Base-by-base conservation (phyloP, 495 filamentous ascomycete genomes). In the Aspergillus egyptiacus region DNA sequence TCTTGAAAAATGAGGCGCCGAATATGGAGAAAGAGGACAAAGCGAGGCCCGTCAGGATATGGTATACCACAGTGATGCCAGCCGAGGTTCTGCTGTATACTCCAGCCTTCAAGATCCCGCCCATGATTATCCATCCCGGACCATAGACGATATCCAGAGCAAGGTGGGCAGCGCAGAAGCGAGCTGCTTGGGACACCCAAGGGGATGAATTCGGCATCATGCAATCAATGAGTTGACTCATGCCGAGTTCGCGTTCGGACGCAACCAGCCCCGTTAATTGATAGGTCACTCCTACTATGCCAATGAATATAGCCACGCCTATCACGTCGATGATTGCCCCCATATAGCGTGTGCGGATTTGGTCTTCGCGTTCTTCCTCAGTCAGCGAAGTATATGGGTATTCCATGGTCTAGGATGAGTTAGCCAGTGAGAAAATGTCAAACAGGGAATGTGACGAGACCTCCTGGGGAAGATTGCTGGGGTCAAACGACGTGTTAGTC, bases 251-350 rank as follows among this genome's bases (percentile, higher is more conserved):
- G 35, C 87, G 72, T 67, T 93, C 87, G 18, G 78, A 76, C 13
- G 87, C 87, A 49, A 87, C 81, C 55, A 87, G 77, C 2, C 87
- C 87, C 14, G 83, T 81, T 47, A 89, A 68, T 57, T 93, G 87
- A 55, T 93, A 93, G 23, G 75, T 73, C 6, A 91, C 68, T 1
- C 83, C 83, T 28, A 89, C 78, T 42, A 87, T 72, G 28, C 78
- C 78, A 22, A 83, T 71, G 52, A 87, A 78, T 55, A 89, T 82
- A 6, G 80, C 78, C 18, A 89, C 76, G 10, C 72, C 84, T 4
- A 90, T 57, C 48, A 83, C 80, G 53, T 83, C 72, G 33, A 84
- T 83, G 47, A 93, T 75, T 2, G 74, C 71, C 6, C 71, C 70
- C 75, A 88, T 87, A 63, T 87, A 95, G 2, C 77, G 68, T 1